Base-by-base conservation (phyloP, 495 filamentous ascomycete species). In the Talaromyces wortmannii region DNA sequence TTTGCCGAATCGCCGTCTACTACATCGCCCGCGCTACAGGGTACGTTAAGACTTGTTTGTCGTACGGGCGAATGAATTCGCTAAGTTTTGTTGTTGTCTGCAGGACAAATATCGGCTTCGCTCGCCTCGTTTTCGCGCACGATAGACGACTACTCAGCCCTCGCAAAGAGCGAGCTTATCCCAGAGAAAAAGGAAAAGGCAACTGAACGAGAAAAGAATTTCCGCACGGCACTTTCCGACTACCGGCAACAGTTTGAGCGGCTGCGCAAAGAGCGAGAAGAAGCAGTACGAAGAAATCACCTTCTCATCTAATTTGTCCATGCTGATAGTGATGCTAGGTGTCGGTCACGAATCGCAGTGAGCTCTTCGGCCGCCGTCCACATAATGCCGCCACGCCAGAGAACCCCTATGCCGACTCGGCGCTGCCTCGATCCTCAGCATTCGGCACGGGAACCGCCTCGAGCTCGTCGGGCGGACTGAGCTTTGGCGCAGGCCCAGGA, bases 131-230 rank as follows among this genome's bases (percentile, higher is more conserved):
- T 97, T 67, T 82, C 88, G 32, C 88, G 92, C 50, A 97, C 94
- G 0, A 78, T 99, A 49, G 94, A 97, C 74, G 90, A 96, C 64
- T 99, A 99, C 76, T 82, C 87, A 47, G 77, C 80, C 18, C 83
- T 95, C 36, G 88, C 92, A 1, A 89, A 90, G 64, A 86, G 88
- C 56, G 94, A 99, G 70, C 80, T 94, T 48, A 89, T 92, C 54
- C 80, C 85, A 0, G 81, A 84, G 32, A 97, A 96, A 67, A 87
- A 95, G 65, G 84, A 92, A 61, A 97, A 99, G 65, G 95, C 94
- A 3, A 76, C 83, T 55, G 90, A 92, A 64, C 82, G 94, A 23
- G 79, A 95, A 46, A 86, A 85, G 71, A 90, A 84, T 61, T 99
- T 99, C 70, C 86, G 89, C 52, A 67, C 76, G 33, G 92, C 97